Conservation (phyloP, 148 eudicot genomes). For the Diospyros lotus region DNA sequence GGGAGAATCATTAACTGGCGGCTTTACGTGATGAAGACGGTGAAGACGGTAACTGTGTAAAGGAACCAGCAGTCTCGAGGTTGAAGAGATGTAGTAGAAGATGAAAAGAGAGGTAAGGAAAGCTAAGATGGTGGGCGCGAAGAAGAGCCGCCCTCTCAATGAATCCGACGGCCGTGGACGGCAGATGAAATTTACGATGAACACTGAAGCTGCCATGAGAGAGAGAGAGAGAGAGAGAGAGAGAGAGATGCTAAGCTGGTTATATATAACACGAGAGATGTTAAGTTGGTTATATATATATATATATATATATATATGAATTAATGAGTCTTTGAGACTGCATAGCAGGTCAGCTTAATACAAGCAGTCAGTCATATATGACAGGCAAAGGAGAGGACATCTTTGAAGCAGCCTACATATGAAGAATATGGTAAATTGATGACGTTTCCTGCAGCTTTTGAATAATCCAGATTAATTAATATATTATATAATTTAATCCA, state of each 20-base stretch:
- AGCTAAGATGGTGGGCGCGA: slow-evolving; percentile 17
- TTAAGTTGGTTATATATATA: no score
- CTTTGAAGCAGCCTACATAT: no score
- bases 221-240: slow-evolving; percentile 11
- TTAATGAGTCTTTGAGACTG: no score
- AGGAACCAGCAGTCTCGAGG: slow-evolving; percentile 23
- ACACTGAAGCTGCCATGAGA: slow-evolving; percentile 8
- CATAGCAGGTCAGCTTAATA: no score
- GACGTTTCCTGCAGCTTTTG: no score
- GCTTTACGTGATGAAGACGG: not conserved
- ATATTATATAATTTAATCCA: no score
- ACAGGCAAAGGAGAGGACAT: no score
- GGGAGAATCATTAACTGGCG: not conserved
- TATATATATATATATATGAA: no score
- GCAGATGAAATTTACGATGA: not conserved
- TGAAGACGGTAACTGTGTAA: not conserved
- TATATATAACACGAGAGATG: no score
- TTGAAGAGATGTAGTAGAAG: slow-evolving; percentile 23
- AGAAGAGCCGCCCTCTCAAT: slow-evolving; percentile 12
- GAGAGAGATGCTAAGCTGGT: not conserved
- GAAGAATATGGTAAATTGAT: no score
- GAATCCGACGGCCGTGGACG: not conserved
- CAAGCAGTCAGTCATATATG: no score
- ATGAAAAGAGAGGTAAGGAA: slow-evolving; percentile 20
- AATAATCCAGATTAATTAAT: no score